phyloP scores from a whole-genome alignment of 352 stramenopile species.

The Globisporangium echinulatum region DNA sequence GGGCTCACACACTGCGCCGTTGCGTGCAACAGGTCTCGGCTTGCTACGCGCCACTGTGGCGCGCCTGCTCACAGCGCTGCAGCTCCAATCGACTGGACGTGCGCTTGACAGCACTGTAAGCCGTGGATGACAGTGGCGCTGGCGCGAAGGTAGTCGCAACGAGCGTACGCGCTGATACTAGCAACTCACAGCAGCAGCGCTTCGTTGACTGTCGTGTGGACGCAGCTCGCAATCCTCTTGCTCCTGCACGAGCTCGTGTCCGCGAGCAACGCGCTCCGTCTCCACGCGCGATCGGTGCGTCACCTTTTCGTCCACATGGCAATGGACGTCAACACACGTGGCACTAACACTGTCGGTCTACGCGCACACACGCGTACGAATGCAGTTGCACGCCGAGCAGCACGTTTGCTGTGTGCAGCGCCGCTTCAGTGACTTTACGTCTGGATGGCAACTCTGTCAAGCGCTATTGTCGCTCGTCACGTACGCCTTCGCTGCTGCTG shows the following conservation, averaged over 20 bases:
- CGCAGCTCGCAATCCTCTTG: background rate
- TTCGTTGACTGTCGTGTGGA: too few species aligned
- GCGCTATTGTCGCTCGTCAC: slow-evolving; percentile 17
- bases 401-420: slow-evolving; percentile 7
- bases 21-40: background rate
- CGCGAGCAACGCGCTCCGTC: slow-evolving; percentile 19
- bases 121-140: background rate
- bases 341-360: too few species aligned
- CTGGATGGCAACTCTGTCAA: slow-evolving; percentile 34
- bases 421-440: slow-evolving; percentile 45
- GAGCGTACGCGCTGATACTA: too few species aligned
- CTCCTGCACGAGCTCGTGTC: slow-evolving; percentile 20
- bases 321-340: too few species aligned
- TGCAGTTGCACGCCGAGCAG: slow-evolving; percentile 2
- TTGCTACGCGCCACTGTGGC: background rate
- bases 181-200: too few species aligned
- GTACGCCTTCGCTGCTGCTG: background rate
- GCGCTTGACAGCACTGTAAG: slow-evolving; percentile 4
- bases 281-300: slow-evolving; percentile 17
- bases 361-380: too few species aligned
- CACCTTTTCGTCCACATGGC: background rate
- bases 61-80: background rate
- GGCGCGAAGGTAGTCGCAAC: too few species aligned
- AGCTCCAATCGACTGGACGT: background rate
- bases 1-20: background rate